phyloP scores from a whole-genome alignment of 2,329 filamentous ascomycete species.

The Chrysoporthe austroafricana region DNA sequence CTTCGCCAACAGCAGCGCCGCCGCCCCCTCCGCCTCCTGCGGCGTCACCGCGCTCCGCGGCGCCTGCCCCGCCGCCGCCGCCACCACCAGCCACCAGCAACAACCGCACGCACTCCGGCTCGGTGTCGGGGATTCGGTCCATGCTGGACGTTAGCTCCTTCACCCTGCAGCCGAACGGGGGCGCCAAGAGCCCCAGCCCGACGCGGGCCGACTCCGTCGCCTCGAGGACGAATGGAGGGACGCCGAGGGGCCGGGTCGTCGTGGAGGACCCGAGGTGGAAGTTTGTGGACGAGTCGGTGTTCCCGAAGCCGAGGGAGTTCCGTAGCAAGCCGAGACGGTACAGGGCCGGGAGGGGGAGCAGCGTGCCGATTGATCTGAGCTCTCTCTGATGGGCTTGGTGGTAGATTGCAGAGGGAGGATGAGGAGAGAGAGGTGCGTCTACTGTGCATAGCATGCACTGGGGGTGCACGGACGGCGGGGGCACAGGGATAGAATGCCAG shows the following conservation, averaged over 20 bases:
- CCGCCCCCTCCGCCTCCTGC: conserved; percentile 43
- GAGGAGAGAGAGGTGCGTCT: not conserved
- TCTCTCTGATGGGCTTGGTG: conserved; percentile 45
- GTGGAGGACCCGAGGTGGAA: conserved; percentile 84
- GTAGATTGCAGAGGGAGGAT: not conserved
- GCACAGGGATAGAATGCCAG: no score
- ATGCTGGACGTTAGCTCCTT: conserved; percentile 78
- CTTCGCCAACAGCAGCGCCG: conserved; percentile 37
- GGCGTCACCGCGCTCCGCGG: conserved; percentile 40
- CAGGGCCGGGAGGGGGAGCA: conserved; percentile 88
- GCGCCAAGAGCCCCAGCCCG: conserved; percentile 50
- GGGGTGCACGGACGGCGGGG: no score
- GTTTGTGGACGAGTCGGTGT: conserved; percentile 79
- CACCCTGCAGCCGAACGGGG: conserved; percentile 70
- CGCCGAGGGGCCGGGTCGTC: conserved; percentile 48
- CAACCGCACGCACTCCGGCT: conserved; percentile 38
- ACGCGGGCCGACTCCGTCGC: conserved; percentile 42
- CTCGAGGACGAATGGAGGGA: conserved; percentile 35
- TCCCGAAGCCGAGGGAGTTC: conserved; percentile 87
- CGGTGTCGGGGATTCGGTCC: conserved; percentile 57
- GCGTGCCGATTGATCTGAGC: conserved; percentile 84
- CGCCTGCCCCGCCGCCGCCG: conserved; percentile 42
- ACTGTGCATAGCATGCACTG: not conserved
- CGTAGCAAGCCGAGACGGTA: conserved; percentile 76
- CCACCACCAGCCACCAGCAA: conserved; percentile 40